A percentile compares a stretch with the other conserved stretches of the same genome.
Conservation (phyloP, 169 alveolate species). For the Plasmodium blacklocki region DNA sequence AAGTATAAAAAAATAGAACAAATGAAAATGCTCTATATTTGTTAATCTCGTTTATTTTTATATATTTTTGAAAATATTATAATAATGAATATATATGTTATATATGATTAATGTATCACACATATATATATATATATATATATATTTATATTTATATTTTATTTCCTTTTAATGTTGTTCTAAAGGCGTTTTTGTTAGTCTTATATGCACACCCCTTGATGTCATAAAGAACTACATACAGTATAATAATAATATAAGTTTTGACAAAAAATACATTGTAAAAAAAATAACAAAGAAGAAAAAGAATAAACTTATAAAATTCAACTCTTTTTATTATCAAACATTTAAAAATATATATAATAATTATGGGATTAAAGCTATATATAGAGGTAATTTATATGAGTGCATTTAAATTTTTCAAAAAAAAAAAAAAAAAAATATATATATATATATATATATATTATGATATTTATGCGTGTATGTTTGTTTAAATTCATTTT, state of each 20-base stretch:
- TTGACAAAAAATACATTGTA: conserved; percentile 69
- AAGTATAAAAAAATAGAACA: conserved; percentile 15
- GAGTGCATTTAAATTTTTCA: not conserved
- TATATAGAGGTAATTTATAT: conserved; percentile 52
- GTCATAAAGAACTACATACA: conserved; percentile 78
- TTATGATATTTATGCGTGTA: not conserved
- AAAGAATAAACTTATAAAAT: conserved; percentile 30
- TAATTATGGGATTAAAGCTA: conserved; percentile 62
- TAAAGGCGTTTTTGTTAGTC: conserved; percentile 60
- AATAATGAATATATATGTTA: not conserved
- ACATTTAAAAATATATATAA: conserved; percentile 65
- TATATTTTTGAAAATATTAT: not conserved
- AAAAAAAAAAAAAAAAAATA: not conserved
- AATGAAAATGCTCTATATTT: not conserved
- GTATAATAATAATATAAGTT: conserved; percentile 55
- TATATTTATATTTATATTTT: conserved; percentile 14
- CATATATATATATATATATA: not conserved
- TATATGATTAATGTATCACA: too few species aligned
- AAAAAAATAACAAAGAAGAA: conserved; percentile 71
- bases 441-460: not conserved
- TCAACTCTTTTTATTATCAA: conserved; percentile 68
- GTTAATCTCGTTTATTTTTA: not conserved
- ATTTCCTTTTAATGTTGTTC: not conserved
- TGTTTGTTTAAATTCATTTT: not conserved
- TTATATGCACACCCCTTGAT: conserved; percentile 81